Evolutionary conservation across 345 rosid species (phyloP).

Genomic region (Euphorbia peplus): DNA sequence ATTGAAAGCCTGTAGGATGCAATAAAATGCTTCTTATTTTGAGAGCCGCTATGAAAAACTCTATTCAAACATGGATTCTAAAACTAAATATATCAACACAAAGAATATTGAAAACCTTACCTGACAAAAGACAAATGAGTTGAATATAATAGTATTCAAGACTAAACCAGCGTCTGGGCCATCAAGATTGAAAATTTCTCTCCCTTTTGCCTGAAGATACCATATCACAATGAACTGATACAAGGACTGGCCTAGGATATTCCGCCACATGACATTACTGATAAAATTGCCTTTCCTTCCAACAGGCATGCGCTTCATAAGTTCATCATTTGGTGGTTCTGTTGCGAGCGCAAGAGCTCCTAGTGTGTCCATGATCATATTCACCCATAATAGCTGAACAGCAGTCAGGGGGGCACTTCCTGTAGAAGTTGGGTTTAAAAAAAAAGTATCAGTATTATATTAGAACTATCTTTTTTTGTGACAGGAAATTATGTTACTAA

Average conservation of each 20-base stretch:
- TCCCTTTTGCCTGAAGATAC: slow-evolving; percentile 33
- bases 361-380: slow-evolving; percentile 36
- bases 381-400: slow-evolving; percentile 36
- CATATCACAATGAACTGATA: slow-evolving; percentile 41
- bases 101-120: slow-evolving; percentile 47
- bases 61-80: not conserved
- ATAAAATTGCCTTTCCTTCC: slow-evolving; percentile 60
- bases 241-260: slow-evolving; percentile 77
- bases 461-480: slow-evolving; percentile 5
- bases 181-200: slow-evolving; percentile 15
- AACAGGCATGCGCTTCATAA: slow-evolving; percentile 33
- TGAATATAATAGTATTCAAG: slow-evolving; percentile 32
- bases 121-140: slow-evolving; percentile 48
- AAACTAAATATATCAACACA: too few species aligned
- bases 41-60: not conserved
- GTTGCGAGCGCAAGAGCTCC: slow-evolving; percentile 39
- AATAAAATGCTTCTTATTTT: not conserved
- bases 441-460: slow-evolving; percentile 3
- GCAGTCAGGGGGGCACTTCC: slow-evolving; percentile 37
- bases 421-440: slow-evolving; percentile 6
- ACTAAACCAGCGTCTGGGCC: slow-evolving; percentile 48
- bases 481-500: not conserved
- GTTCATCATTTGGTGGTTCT: slow-evolving; percentile 32
- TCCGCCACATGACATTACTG: slow-evolving; percentile 93
- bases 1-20: slow-evolving; percentile 31